Percentiles rank a stretch among this genome's conserved stretches.
Conservation (phyloP, 2,329 filamentous ascomycete genomes). For the Apiospora sp. region DNA sequence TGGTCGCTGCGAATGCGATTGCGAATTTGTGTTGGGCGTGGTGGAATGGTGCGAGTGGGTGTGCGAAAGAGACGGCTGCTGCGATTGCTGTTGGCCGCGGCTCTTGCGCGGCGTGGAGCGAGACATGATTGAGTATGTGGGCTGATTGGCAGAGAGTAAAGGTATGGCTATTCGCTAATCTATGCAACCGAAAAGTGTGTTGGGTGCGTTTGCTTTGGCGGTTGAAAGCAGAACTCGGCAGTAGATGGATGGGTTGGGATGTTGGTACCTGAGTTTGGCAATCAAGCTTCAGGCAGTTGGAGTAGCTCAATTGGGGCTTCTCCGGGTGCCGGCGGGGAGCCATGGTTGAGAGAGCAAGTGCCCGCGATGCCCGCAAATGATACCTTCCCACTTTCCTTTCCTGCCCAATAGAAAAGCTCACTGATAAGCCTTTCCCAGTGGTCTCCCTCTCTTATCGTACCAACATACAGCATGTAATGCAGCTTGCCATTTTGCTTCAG, state of each 20-base stretch:
- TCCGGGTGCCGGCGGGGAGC: neutral
- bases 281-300: conserved; percentile 6
- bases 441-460: neutral
- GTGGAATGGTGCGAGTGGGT: conserved; percentile 29
- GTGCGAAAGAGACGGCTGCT: conserved; percentile 29
- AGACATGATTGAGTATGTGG: conserved; percentile 40
- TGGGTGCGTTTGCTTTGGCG: neutral
- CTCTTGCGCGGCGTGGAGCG: conserved; percentile 45
- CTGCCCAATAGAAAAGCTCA: neutral
- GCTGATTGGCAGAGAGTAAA: neutral
- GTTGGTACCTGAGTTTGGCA: neutral
- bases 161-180: neutral
- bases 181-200: neutral
- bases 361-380: neutral
- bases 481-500: neutral
- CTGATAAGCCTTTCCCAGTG: neutral
- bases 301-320: neutral
- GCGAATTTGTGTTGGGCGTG: conserved; percentile 26
- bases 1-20: conserved; percentile 23
- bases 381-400: neutral
- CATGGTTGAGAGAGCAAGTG: neutral
- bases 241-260: neutral
- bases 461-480: neutral
- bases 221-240: neutral
- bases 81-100: conserved; percentile 37